Evolutionary conservation across 169 alveolate species (phyloP), one percentile per base, ranked within the genome.

Genomic region (Eimeria maxima): DNA sequence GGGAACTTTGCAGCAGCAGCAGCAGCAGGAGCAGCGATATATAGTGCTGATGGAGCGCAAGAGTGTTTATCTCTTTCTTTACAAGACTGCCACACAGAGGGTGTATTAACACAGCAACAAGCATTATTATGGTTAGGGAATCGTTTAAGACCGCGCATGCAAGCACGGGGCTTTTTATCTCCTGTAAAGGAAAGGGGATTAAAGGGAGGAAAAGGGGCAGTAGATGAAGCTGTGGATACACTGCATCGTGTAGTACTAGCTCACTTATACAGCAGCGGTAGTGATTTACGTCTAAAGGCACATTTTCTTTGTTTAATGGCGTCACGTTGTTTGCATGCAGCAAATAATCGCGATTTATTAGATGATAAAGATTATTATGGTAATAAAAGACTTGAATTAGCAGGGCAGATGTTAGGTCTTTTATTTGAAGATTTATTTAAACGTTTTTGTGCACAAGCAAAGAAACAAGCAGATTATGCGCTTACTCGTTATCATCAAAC

Each of bases 281-380:
- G 98, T 97, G 93, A 97, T 84, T 96, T 96, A 60, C 91, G 95
- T 44, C 80, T 97, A n/a, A 97, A 96, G 94, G 63, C 78, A 57
- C 22, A 97, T 24, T 89, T 95, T 50, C 97, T 99, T 71, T 99
- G 99, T 38, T 96, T 99, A 55, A 99, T 99, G 99, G 99, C 99
- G 24, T 97, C 99, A 95, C 98, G 99, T 65, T 98, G 99, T 67
- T 95, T 99, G 73, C 99, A 98, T 63, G 99, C 99, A 24, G 97
- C 98, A 96, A 97, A 98, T 71, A 99, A 98, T 92, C 99, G 98
- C 53, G 97, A 98, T 44, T 97, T 98, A 92, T 96, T 98, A 78
- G 99, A 99, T 97, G 99, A 99, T 97, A 98, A 99, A 96, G 99
- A 99, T 97, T 99, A 99, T 97, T 99, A 99, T 97, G 99, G 99